Conservation (phyloP, 345 rosid species). For the Heritiera littoralis region DNA sequence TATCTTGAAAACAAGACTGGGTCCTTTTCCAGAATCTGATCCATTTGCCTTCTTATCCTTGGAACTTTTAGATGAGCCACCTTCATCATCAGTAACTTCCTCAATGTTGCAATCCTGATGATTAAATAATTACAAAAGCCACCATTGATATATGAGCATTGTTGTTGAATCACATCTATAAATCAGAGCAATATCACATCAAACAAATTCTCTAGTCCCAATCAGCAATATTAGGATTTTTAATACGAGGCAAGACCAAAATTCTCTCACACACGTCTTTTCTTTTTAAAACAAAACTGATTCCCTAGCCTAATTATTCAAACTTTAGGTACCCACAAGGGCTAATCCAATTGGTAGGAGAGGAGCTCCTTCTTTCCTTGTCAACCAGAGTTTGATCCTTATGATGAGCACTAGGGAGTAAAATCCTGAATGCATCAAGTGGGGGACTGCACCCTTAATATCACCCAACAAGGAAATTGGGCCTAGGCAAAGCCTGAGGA, state of each 20-base stretch:
- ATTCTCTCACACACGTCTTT: not conserved
- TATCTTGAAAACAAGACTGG: constrained; percentile 72
- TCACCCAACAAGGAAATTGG: not conserved
- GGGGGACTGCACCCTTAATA: not conserved
- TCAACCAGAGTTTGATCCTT: not conserved
- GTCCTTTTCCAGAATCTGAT: constrained; percentile 61
- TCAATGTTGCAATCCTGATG: constrained; percentile 87
- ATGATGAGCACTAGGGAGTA: not conserved
- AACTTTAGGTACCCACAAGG: not conserved
- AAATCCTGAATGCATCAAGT: not conserved
- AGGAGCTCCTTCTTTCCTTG: not conserved
- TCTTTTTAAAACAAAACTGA: not conserved
- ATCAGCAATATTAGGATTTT: not conserved
- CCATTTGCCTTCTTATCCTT: constrained; percentile 91
- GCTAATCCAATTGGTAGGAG: not conserved
- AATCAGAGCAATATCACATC: not conserved
- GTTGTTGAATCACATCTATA: not conserved
- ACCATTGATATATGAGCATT: constrained; percentile 10
- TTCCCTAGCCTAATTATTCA: not conserved
- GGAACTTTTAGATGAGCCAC: constrained; percentile 65
- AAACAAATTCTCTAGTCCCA: not conserved
- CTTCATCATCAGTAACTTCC: constrained; percentile 80
- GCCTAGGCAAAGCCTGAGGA: not conserved
- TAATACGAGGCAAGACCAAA: not conserved
- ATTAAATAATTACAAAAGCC: constrained; percentile 23